Conservation (phyloP, 2,329 filamentous ascomycete genomes). For the Macroventuria anomochaeta region DNA sequence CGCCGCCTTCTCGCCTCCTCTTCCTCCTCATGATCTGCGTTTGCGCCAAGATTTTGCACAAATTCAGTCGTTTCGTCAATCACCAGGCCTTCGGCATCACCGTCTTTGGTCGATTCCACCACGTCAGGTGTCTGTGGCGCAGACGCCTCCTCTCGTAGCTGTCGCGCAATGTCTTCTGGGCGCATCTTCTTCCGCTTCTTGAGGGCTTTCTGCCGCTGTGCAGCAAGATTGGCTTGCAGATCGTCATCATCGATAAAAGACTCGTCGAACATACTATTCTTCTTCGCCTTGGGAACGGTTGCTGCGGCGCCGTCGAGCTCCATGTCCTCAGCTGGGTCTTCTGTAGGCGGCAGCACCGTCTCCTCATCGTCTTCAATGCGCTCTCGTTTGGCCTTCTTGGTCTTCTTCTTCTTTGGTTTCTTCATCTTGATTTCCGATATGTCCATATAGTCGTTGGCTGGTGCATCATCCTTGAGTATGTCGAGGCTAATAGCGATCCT, state of each 20-base stretch:
- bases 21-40: conserved; percentile 30
- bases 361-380: conserved; percentile 65
- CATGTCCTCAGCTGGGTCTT: conserved; percentile 61
- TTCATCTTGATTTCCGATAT: conserved; percentile 87
- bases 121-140: conserved; percentile 54
- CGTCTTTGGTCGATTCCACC: conserved; percentile 66
- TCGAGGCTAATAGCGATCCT: conserved; percentile 79
- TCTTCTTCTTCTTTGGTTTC: conserved; percentile 55
- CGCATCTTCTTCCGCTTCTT: conserved; percentile 90
- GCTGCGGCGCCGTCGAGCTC: conserved; percentile 67
- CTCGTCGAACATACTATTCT: conserved; percentile 72
- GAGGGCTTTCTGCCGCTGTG: conserved; percentile 80
- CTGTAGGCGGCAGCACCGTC: conserved; percentile 52
- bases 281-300: conserved; percentile 51
- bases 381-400: conserved; percentile 42
- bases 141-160: conserved; percentile 70
- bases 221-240: conserved; percentile 81
- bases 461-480: conserved; percentile 67
- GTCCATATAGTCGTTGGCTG: conserved; percentile 86
- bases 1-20: conserved; percentile 57
- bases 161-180: conserved; percentile 84
- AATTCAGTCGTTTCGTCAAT: conserved; percentile 97
- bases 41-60: conserved; percentile 76
- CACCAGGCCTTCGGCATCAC: conserved; percentile 73
- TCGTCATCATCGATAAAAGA: conserved; percentile 91